Evolutionary conservation across 148 eudicot species (phyloP), one percentile per base, ranked within the genome.

Genomic region (Silene conica): DNA sequence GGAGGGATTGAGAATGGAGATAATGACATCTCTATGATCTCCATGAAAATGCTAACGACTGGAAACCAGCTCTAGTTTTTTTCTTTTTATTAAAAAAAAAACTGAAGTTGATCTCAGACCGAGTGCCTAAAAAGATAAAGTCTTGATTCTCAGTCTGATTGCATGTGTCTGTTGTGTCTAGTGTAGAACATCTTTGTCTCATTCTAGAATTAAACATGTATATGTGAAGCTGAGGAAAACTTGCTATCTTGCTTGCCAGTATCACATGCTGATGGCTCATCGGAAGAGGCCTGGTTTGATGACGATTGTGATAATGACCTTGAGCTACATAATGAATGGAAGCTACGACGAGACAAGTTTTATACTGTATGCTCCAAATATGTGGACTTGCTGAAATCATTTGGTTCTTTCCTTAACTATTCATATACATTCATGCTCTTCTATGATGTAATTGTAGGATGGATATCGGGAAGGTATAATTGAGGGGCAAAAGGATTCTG

Each of bases 381-480:
- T 62, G 38, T 52, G 52, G 41, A 64, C 10, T 67, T 71, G 0
- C 25, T 59, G 50, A 3, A 18, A 10, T 22, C 21, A 48, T 57
- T 15, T 70, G 21, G 21, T 67, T 72, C 41, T 13, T n/a, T 12
- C 15, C 31, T 38, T 8, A 15, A 59, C 16, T 43, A 67, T 41
- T 31, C 78, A 16, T 66, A 62, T 22, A 11, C 76, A 19, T 31
- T 64, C 55, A 69, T 72, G 5, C 21, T 62, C 34, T 71, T 66
- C 19, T 79, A 43, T 48, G 69, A 38, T 67, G 54, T 76, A 67
- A 50, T 65, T 79, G 52, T 67, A 95, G 97, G 85, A 85, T 67
- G 96, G 96, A 76, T 92, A 92, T 77, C 91, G 99, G 46, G 96
- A 89, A 72, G 94, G 98, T 43, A 73, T 90, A 72, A 76, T 80